Evolutionary conservation across 495 filamentous ascomycete genomes (phyloP).

Genomic region (Neurospora discreta): DNA sequence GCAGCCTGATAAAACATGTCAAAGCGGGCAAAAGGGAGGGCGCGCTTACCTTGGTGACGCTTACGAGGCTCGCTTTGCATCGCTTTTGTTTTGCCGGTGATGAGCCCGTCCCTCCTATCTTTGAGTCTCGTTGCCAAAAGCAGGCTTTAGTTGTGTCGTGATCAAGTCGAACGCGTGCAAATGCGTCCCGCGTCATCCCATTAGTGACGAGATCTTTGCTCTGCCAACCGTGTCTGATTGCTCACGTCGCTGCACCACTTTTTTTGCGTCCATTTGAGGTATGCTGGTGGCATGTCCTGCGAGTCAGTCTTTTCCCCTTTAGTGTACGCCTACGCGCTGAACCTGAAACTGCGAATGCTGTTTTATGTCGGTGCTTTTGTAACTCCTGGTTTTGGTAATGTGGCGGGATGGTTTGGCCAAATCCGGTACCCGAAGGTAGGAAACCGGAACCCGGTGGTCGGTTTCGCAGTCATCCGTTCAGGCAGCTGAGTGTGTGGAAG

Average conservation of each 20-base stretch:
- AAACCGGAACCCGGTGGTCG: neutral
- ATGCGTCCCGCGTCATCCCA: neutral
- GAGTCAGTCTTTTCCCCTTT: neutral
- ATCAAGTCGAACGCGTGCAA: neutral
- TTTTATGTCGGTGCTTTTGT: neutral
- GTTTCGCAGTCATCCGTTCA: neutral
- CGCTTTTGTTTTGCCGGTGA: neutral
- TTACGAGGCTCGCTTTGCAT: neutral
- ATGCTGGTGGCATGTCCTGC: neutral
- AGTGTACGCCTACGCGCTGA: neutral
- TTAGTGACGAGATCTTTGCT: neutral
- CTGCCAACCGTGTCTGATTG: neutral
- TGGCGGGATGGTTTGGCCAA: neutral
- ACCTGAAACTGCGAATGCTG: neutral
- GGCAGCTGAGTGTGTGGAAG: neutral
- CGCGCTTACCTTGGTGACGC: neutral
- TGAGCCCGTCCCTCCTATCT: neutral
- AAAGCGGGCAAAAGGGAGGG: neutral
- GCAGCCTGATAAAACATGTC: neutral
- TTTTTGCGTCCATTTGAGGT: neutral
- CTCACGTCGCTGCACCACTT: neutral
- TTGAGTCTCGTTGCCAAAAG: neutral
- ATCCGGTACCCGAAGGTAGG: neutral
- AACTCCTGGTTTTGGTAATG: neutral
- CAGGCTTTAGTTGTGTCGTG: neutral